Evolutionary conservation across 176 grass and related monocot genomes (phyloP).

Genomic region (Miscanthus lutarioriparius): DNA sequence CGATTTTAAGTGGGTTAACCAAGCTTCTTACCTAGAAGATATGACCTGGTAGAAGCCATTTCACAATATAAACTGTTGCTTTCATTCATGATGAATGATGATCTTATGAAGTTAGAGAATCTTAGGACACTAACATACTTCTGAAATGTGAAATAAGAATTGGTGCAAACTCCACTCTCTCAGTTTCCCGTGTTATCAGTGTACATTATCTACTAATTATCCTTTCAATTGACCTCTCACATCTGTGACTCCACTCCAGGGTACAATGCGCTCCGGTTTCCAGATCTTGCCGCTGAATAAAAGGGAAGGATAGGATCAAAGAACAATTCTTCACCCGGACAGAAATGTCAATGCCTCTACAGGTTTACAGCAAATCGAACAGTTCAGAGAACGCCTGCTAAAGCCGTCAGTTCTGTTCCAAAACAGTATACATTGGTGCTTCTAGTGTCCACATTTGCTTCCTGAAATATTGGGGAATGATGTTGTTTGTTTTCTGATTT

Average conservation of each 20-base stretch:
- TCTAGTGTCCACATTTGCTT: not conserved
- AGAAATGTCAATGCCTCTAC: constrained; percentile 23
- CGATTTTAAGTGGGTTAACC: not conserved
- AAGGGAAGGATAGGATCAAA: not conserved
- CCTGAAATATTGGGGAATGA: not conserved
- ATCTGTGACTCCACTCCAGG: constrained; percentile 18
- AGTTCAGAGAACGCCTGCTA: not conserved
- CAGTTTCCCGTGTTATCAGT: not conserved
- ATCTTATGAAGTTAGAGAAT: not conserved
- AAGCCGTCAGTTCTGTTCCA: not conserved
- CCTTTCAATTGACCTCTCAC: not conserved
- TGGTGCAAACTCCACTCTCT: not conserved
- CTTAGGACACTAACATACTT: not conserved
- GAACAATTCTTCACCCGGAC: constrained; percentile 13
- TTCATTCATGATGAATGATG: not conserved
- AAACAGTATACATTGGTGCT: not conserved
- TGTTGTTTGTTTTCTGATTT: not conserved
- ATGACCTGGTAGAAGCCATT: too few relatives aligned
- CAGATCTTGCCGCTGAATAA: constrained; percentile 41
- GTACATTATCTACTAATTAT: not conserved
- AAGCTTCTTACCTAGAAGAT: too few relatives aligned
- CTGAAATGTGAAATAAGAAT: not conserved
- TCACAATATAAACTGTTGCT: too few relatives aligned
- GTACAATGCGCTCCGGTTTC: constrained; percentile 28
- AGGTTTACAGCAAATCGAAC: not conserved